A percentile compares a stretch with the other conserved stretches of the same genome.
phyloP scores from a whole-genome alignment of 179 eudicot genomes.

The Pouteria campechiana region DNA sequence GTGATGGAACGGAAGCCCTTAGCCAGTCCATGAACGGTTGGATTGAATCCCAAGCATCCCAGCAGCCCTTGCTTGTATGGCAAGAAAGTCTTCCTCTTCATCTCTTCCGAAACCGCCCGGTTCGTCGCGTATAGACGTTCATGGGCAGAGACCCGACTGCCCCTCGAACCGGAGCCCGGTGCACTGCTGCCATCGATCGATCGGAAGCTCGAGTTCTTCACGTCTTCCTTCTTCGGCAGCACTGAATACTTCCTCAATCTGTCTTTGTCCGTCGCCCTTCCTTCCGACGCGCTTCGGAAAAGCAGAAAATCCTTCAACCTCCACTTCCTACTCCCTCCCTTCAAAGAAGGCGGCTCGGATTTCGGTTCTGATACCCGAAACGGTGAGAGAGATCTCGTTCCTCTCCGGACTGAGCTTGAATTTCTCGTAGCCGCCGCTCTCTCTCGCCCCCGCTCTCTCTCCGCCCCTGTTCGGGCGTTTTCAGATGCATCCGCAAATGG shows the following conservation, averaged over 20 bases:
- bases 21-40: slow-evolving; percentile 1
- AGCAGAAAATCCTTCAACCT: slow-evolving; percentile 52
- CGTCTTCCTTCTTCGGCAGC: slow-evolving; percentile 13
- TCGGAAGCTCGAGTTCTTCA: slow-evolving; percentile 8
- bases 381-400: slow-evolving; percentile 49
- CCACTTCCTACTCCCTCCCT: slow-evolving; percentile 37
- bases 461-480: neutral
- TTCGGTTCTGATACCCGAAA: slow-evolving; percentile 17
- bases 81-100: slow-evolving; percentile 36
- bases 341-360: slow-evolving; percentile 7
- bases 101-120: slow-evolving; percentile 22
- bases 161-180: neutral
- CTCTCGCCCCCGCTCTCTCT: slow-evolving; percentile 17
- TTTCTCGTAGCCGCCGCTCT: slow-evolving; percentile 9
- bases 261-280: slow-evolving; percentile 45
- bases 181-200: slow-evolving; percentile 3
- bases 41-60: slow-evolving; percentile 27
- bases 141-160: slow-evolving; percentile 3
- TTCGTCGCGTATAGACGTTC: slow-evolving; percentile 8
- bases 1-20: too few relatives aligned
- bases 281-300: slow-evolving; percentile 84
- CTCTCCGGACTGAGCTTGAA: slow-evolving; percentile 13
- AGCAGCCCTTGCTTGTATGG: slow-evolving; percentile 33
- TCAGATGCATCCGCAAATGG: neutral
- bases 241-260: slow-evolving; percentile 39